Evolutionary conservation across 345 rosid species (phyloP), one percentile per base, ranked within the genome.

Genomic region (Camelina hispida): DNA sequence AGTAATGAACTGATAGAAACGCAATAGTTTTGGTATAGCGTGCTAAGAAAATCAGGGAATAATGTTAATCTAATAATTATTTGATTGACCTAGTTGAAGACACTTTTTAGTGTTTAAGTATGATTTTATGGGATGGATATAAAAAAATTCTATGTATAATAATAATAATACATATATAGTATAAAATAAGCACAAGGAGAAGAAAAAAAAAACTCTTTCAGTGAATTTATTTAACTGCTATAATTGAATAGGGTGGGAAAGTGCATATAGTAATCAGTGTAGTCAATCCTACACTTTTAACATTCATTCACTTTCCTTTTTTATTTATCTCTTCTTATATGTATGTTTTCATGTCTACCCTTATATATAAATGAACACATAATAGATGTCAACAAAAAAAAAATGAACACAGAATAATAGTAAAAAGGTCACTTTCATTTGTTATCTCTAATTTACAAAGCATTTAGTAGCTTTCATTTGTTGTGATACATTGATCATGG

Each of bases 401-500:
- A 28, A 4, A 28, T 28, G 30, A 28, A 28, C 30, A 28, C 4
- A 28, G 5, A 28, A 28, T 12, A 42, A 42, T 15, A 42, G 6
- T 12, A 12, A 42, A 42, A 42, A 2, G 7, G 38, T 35, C 10
- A 20, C 10, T 35, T 28, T 28, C 30, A 28, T 28, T 28, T 28
- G 30, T 28, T 3, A 28, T 28, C 30, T 28, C 30, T 28, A 28
- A 28, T 28, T 28, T 28, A 28, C 30, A 28, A 28, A 28, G 30
- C 30, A 28, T 28, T 28, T 28, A 28, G 7, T 62, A 62, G 50
- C 50, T 40, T 38, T 14, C 2, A 11, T 38, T 60, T 16, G 28
- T 25, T 25, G 28, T 25, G 28, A 25, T 25, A 23, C 25, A 32
- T 6, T 34, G 32, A 66, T 32, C 60, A 66, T 52, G 71, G 71